Evolutionary conservation across 352 stramenopile genomes (phyloP), one percentile per base, ranked within the genome.

Genomic region (Phytophthora constricta): DNA sequence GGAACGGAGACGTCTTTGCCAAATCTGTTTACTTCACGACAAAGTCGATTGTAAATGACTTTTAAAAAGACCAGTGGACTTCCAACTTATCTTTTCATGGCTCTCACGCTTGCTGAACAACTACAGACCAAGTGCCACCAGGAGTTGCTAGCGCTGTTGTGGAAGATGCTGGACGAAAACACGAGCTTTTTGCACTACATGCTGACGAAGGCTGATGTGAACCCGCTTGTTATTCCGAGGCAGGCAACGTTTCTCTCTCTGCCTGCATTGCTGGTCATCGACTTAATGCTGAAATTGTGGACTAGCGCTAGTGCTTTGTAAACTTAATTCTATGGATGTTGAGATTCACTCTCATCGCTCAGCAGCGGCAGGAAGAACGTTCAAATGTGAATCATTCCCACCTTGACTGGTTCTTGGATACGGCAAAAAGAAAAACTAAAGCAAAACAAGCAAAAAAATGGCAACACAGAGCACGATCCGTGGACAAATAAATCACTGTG

Each of bases 131-230:
- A 98, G 56, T 99, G 93, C 67, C 95, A 99, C 70, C 97, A 99
- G 54, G 98, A 99, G 71, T 50, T 99, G 26, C 81, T 99, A 5
- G 95, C 99, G 28, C 77, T 99, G 33, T 74, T 99, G 10, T 99
- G 98, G 98, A 99, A 99, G 72, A 79, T 99, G 51, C 80, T 99
- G 26, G 96, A 99, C 67, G 95, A 99, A 68, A 99, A 99, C 85
- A 92, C 96, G 20, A 72, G 90, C 4, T 99, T 99, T 62, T 80
- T 98, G 65, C 76, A 95, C 26, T 98, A 96, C 65, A 87, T 98
- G 27, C 77, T 99, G 37, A 96, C 97, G 56, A 86, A 96, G 55
- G 97, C 92, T 17, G 96, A 99, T 65, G 88, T 98, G 39, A 98
- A 98, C 57, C 76, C 92, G 48, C 65, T 98, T 1, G 82, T 97